phyloP scores from a whole-genome alignment of 306 rosid genomes.

The Alnus rubra region DNA sequence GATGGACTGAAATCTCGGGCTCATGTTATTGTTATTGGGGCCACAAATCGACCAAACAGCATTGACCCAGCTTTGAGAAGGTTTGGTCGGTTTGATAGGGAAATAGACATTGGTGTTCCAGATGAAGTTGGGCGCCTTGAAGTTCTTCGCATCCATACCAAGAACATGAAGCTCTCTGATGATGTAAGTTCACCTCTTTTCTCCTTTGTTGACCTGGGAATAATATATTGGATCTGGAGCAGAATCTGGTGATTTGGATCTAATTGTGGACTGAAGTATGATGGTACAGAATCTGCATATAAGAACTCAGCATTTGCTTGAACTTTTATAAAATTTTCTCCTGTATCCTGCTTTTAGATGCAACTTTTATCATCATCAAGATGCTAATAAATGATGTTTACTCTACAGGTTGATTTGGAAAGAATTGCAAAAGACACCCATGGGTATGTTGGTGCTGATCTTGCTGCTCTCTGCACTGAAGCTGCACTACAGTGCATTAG shows the following conservation, averaged over 20 bases:
- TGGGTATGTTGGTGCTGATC: conserved; percentile 75
- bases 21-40: conserved; percentile 69
- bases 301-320: conserved; percentile 6
- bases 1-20: conserved; percentile 66
- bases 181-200: conserved; percentile 44
- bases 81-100: conserved; percentile 75
- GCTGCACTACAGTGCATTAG: conserved; percentile 74
- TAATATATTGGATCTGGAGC: neutral
- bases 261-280: neutral
- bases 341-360: conserved; percentile 3
- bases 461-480: conserved; percentile 76
- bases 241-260: neutral
- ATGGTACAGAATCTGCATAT: neutral
- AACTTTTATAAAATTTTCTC: neutral
- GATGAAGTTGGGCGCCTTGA: conserved; percentile 72
- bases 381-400: neutral
- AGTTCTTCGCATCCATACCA: conserved; percentile 71
- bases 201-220: neutral
- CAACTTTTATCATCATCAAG: neutral
- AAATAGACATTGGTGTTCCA: conserved; percentile 70
- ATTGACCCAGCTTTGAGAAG: conserved; percentile 67
- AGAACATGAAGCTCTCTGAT: conserved; percentile 73
- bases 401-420: conserved; percentile 54
- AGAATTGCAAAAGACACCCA: conserved; percentile 61
- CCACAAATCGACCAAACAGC: conserved; percentile 72